Evolutionary conservation across 495 filamentous ascomycete genomes (phyloP).

Genomic region (Emericellopsis terricola): DNA sequence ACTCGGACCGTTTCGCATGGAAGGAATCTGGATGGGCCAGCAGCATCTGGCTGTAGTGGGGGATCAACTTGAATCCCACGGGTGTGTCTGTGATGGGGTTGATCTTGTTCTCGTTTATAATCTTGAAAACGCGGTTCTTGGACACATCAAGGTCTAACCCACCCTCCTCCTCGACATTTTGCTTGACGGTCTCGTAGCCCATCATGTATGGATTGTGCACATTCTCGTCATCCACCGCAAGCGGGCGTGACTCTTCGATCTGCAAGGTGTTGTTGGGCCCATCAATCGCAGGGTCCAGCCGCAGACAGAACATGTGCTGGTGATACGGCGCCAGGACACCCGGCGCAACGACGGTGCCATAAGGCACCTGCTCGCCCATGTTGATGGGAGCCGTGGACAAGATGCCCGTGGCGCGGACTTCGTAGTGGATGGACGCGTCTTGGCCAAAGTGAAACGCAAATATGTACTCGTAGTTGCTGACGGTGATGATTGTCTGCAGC

Average conservation of each 20-base stretch:
- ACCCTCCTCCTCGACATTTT: constrained; percentile 30
- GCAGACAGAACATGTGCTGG: constrained; percentile 89
- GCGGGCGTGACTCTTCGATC: constrained; percentile 53
- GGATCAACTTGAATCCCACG: constrained; percentile 1
- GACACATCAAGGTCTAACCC: constrained; percentile 37
- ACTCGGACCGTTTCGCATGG: constrained; percentile 60
- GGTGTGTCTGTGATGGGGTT: constrained; percentile 72
- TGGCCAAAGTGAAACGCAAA: constrained; percentile 18
- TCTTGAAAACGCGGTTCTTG: constrained; percentile 52
- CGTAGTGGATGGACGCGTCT: constrained; percentile 83
- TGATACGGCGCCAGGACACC: constrained; percentile 57
- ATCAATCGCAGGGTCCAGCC: constrained; percentile 79
- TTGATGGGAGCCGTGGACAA: constrained; percentile 82
- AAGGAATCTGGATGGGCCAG: constrained; percentile 23
- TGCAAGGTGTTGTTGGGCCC: constrained; percentile 75
- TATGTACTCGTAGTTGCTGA: constrained; percentile 87
- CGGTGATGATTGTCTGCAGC: constrained; percentile 87
- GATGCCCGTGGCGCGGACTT: constrained; percentile 92
- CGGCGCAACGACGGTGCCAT: constrained; percentile 72
- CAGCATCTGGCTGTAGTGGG: constrained; percentile 1
- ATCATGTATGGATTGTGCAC: constrained; percentile 78
- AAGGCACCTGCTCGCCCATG: constrained; percentile 68
- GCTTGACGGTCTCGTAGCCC: constrained; percentile 18
- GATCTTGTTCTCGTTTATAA: constrained; percentile 10
- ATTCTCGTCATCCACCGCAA: constrained; percentile 53